These are phyloP conservation scores for Populus euphratica DNA, from an alignment of 345 rosid genomes.

Conservation along the genomic window DNA sequence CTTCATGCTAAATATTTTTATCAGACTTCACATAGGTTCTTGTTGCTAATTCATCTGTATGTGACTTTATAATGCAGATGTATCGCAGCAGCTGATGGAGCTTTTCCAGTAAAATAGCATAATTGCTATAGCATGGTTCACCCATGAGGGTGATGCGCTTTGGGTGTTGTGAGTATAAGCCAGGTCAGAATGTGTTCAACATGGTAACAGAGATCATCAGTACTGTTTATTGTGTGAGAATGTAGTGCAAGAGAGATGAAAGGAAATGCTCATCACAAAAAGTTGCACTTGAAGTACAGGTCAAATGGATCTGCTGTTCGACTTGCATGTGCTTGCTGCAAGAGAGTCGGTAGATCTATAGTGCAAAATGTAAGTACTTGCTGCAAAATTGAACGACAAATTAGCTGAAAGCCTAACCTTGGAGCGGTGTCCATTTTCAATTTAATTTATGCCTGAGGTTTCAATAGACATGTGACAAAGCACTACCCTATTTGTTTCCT, in stretches of 20 bases:
- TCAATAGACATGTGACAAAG: neutral
- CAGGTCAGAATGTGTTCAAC: neutral
- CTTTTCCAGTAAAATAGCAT: constrained; percentile 30
- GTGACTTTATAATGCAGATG: constrained; percentile 42
- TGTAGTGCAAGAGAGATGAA: neutral
- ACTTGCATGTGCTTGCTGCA: neutral
- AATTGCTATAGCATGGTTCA: neutral
- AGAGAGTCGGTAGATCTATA: neutral
- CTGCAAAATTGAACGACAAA: neutral
- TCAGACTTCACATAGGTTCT: neutral
- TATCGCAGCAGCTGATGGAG: constrained; percentile 72
- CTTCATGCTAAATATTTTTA: neutral
- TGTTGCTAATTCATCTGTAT: neutral
- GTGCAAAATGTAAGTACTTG: too few species aligned
- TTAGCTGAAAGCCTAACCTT: neutral
- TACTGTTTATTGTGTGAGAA: neutral
- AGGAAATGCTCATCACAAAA: neutral
- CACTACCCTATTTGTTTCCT: neutral
- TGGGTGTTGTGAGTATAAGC: neutral
- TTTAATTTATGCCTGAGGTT: neutral
- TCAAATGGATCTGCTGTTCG: neutral
- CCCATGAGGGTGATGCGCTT: neutral
- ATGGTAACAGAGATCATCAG: neutral
- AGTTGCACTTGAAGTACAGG: neutral
- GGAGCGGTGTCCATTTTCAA: neutral